A percentile compares a stretch with the other conserved stretches of the same genome.
Conservation (phyloP, 371 early-diverging fungal species). For the Syncephalastrum sp. region DNA sequence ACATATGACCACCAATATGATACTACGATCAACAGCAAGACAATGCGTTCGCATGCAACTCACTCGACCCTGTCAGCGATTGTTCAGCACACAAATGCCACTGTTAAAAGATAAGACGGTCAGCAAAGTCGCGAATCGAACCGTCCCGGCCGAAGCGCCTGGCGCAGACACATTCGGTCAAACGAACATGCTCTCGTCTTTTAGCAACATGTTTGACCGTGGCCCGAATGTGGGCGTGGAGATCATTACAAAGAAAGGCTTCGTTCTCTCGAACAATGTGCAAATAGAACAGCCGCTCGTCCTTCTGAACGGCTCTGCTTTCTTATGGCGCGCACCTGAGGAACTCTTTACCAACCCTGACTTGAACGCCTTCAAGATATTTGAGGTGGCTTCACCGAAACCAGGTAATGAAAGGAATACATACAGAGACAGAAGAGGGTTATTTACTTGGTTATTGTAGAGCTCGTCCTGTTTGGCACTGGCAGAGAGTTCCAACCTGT, state of each 20-base stretch:
- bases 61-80: too few species aligned
- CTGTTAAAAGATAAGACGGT: neutral
- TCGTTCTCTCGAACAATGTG: slow-evolving; percentile 49
- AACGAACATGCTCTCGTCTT: slow-evolving; percentile 21
- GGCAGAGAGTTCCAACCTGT: slow-evolving; percentile 55
- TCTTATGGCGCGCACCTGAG: slow-evolving; percentile 50
- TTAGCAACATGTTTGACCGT: slow-evolving; percentile 56
- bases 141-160: slow-evolving; percentile 17
- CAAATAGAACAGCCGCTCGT: slow-evolving; percentile 44
- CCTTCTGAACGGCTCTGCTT: slow-evolving; percentile 47
- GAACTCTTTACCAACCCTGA: slow-evolving; percentile 23
- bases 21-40: too few species aligned
- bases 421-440: neutral
- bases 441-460: slow-evolving; percentile 19
- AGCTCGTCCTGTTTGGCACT: slow-evolving; percentile 57
- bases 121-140: slow-evolving; percentile 11
- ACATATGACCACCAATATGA: too few species aligned
- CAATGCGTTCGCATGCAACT: too few species aligned
- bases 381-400: slow-evolving; percentile 47
- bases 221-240: slow-evolving; percentile 48
- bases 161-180: slow-evolving; percentile 6
- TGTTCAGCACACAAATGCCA: too few species aligned
- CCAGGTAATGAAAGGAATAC: slow-evolving; percentile 29
- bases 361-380: slow-evolving; percentile 44
- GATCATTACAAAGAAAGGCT: slow-evolving; percentile 46